These are phyloP conservation scores for Corrigiola litoralis DNA, from an alignment of 179 eudicot genomes.

Conservation along the genomic window DNA sequence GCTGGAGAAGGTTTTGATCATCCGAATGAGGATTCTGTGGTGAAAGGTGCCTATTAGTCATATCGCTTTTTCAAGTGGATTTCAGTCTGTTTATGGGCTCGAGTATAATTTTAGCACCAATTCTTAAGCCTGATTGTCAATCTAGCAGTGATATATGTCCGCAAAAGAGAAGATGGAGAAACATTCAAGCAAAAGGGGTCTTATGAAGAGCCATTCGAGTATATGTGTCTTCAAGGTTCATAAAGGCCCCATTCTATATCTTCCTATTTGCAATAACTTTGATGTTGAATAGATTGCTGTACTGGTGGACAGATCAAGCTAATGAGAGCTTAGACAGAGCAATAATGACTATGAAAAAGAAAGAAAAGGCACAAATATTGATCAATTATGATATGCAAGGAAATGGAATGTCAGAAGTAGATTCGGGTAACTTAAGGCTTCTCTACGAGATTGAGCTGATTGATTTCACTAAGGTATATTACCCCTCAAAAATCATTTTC, in stretches of 20 bases:
- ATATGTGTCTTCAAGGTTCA: conserved; percentile 40
- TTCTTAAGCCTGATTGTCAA: neutral
- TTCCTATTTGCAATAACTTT: neutral
- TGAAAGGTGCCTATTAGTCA: conserved; percentile 37
- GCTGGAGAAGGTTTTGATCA: conserved; percentile 41
- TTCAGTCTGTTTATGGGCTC: neutral
- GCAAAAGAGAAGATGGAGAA: conserved; percentile 34
- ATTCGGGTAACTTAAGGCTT: conserved; percentile 7
- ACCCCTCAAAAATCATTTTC: neutral
- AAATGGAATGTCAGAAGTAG: conserved; percentile 6
- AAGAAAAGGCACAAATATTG: conserved; percentile 37
- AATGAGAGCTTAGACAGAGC: conserved; percentile 38
- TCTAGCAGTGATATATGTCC: conserved; percentile 27
- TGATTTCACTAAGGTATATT: conserved; percentile 41
- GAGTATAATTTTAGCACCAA: neutral
- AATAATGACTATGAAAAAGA: conserved; percentile 44
- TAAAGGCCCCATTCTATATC: neutral
- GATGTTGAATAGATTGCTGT: neutral
- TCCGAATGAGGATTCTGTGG: conserved; percentile 42
- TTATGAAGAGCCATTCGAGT: conserved; percentile 44
- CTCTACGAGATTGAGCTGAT: conserved; percentile 37
- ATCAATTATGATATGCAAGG: conserved; percentile 16
- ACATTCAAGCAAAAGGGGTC: conserved; percentile 38
- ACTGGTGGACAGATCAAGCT: conserved; percentile 29
- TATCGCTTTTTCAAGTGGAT: no score